Conservation (phyloP, 2,329 filamentous ascomycete genomes). For the Ophiosphaerella herpotricha region DNA sequence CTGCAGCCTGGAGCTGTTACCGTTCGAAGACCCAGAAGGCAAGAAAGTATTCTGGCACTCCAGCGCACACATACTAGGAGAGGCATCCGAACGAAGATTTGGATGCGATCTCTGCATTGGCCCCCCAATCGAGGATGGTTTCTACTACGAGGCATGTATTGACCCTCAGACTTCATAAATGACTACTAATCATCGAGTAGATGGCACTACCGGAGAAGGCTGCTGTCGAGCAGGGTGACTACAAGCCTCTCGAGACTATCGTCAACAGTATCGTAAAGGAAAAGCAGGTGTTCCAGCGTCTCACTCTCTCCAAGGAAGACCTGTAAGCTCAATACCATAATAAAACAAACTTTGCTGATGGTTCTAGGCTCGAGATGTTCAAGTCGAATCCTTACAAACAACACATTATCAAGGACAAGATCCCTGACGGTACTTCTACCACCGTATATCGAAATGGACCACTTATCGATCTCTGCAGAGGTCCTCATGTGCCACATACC, state of each 20-base stretch:
- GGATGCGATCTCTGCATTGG: constrained; percentile 93
- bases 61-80: constrained; percentile 92
- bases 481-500: constrained; percentile 92
- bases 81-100: constrained; percentile 87
- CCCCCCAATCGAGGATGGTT: constrained; percentile 86
- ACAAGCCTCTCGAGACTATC: constrained; percentile 81
- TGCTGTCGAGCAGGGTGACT: constrained; percentile 74
- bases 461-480: constrained; percentile 92
- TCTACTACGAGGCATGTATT: constrained; percentile 76
- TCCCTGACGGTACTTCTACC: constrained; percentile 84
- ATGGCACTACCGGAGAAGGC: constrained; percentile 80
- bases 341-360: constrained; percentile 1
- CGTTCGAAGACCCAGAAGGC: constrained; percentile 76
- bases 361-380: constrained; percentile 78
- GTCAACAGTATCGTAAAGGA: constrained; percentile 89
- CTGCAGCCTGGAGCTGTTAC: constrained; percentile 82
- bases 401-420: constrained; percentile 93
- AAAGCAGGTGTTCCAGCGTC: constrained; percentile 90
- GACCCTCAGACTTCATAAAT: not conserved
- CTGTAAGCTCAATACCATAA: constrained; percentile 51
- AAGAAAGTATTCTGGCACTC: constrained; percentile 99
- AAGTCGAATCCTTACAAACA: constrained; percentile 98
- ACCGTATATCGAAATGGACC: constrained; percentile 95
- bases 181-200: constrained; percentile 22
- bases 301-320: constrained; percentile 87